Base-by-base conservation (phyloP, 345 rosid species). In the Syzygium aromaticum region DNA sequence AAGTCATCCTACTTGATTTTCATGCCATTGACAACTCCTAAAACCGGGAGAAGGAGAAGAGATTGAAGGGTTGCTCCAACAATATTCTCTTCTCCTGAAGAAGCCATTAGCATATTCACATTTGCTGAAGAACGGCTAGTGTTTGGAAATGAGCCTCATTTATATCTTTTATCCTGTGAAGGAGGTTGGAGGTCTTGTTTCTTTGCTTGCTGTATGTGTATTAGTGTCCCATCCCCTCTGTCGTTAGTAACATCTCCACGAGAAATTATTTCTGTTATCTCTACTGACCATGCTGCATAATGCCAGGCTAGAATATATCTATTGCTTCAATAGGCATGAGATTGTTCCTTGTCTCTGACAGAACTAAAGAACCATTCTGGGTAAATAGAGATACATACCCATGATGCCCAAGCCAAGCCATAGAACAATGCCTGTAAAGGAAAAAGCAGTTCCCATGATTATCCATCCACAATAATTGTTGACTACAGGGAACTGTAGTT, bases 401-500 rank as follows among this genome's bases (percentile, higher is more conserved):
- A 92, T 67, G 94, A 84, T 82, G 94, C 92, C 95, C 95, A 93
- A 19, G 94, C 94, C 51, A 92, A 87, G 84, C 95, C 93, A 85
- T 93, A 91, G 84, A 93, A 80, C 89, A 90, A 63, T 49, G 91
- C 95, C 95, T 93, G 92, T 86, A 88, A 51, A 84, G 49, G 64
- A 52, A 77, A 87, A 84, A 61, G 46, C 54, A 67, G 19, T 9
- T 21, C 54, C 30, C 89, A 15, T 77, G 46, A 57, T 82, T 52
- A 77, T 57, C 49, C 52, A 64, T 88, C 51, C 22, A 23, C 85
- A 49, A 40, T 23, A 28, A 52, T 28, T 49, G 40, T 17, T 52
- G 23, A 73, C 95, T 93, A 82, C 85, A 54, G 85, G 46, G 49
- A 73, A 73, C 82, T 21, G 82, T 73, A 19, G 49, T 73, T 73